These are phyloP conservation scores for Fusarium denticulatum DNA, from an alignment of 2,329 filamentous ascomycete species.

Conservation along the genomic window DNA sequence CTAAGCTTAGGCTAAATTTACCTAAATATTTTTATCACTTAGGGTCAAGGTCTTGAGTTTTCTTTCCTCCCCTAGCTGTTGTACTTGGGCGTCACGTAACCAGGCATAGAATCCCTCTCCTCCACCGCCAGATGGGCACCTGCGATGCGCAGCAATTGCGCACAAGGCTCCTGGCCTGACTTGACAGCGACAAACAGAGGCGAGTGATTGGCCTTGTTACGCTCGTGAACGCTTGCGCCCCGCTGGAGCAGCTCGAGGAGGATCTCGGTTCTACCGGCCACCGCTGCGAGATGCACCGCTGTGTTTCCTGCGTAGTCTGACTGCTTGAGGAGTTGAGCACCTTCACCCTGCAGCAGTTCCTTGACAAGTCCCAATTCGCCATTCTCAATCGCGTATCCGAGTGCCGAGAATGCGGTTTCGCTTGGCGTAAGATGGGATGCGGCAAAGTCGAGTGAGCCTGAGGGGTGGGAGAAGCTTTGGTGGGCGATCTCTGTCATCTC, in stretches of 20 bases:
- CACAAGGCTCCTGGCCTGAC: conserved; percentile 63
- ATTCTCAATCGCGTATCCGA: conserved; percentile 82
- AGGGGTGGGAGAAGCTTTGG: conserved; percentile 80
- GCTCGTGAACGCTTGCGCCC: conserved; percentile 73
- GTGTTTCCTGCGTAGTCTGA: conserved; percentile 87
- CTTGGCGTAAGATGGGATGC: conserved; percentile 56
- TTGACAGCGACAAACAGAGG: conserved; percentile 71
- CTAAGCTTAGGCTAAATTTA: too few species aligned
- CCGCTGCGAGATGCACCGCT: conserved; percentile 66
- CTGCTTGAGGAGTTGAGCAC: conserved; percentile 74
- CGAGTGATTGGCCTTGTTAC: conserved; percentile 73
- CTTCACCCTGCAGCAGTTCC: conserved; percentile 74
- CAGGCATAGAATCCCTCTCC: conserved; percentile 48
- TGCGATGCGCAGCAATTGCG: conserved; percentile 64
- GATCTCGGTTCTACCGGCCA: conserved; percentile 63
- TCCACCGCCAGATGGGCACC: conserved; percentile 66
- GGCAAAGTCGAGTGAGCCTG: conserved; percentile 59
- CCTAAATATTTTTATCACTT: too few species aligned
- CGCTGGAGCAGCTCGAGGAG: conserved; percentile 67
- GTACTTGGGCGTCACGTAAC: conserved; percentile 36
- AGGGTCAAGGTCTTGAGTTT: too few species aligned
- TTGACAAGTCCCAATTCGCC: conserved; percentile 73
- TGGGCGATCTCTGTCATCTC: conserved; percentile 82
- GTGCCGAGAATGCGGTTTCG: conserved; percentile 76
- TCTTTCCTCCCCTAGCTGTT: neutral